These are phyloP conservation scores for Litchi chinensis DNA, from an alignment of 345 rosid species.

Conservation along the genomic window DNA sequence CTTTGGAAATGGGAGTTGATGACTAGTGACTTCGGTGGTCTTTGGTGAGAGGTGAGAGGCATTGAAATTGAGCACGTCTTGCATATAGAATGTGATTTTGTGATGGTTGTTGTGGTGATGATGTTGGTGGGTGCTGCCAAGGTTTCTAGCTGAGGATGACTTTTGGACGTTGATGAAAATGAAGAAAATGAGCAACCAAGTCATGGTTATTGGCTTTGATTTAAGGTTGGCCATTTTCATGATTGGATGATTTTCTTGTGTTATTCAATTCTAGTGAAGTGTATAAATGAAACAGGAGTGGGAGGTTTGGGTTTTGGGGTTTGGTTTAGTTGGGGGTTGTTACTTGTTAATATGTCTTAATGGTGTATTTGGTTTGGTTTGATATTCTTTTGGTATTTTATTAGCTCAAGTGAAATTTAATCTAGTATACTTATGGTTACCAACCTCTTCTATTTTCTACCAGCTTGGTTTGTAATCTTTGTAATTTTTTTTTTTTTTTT, in stretches of 20 bases:
- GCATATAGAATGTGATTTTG: slow-evolving; percentile 50
- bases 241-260: neutral
- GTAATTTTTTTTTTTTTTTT: too few species aligned
- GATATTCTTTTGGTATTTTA: neutral
- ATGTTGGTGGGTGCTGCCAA: slow-evolving; percentile 23
- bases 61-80: slow-evolving; percentile 37
- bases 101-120: slow-evolving; percentile 19
- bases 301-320: neutral
- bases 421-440: neutral
- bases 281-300: slow-evolving; percentile 20
- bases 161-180: slow-evolving; percentile 16
- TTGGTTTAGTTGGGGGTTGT: slow-evolving; percentile 26
- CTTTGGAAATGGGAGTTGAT: slow-evolving; percentile 47
- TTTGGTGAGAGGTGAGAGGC: slow-evolving; percentile 25
- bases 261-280: neutral
- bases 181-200: slow-evolving; percentile 22
- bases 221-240: slow-evolving; percentile 22
- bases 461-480: too few species aligned
- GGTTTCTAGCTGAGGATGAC: slow-evolving; percentile 41
- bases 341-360: neutral
- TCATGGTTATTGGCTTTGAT: neutral
- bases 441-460: too few species aligned
- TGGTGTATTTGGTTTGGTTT: neutral
- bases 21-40: slow-evolving; percentile 28
- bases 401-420: neutral